These are phyloP conservation scores for Verbena officinalis DNA, from an alignment of 257 asterid species.

Conservation along the genomic window DNA sequence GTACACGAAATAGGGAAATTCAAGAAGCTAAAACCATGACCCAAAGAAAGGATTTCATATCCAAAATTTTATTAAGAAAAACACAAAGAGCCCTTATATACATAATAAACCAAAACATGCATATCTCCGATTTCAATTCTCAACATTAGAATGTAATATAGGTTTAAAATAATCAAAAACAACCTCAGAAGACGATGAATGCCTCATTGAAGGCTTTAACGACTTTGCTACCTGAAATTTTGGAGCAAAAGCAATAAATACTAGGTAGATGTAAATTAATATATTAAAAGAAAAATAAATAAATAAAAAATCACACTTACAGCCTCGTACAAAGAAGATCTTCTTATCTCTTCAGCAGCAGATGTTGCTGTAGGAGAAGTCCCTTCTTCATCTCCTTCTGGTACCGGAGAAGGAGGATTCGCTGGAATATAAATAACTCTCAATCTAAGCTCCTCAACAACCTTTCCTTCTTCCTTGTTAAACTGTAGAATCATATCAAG, in stretches of 20 bases:
- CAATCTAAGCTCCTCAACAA: slow-evolving; percentile 68
- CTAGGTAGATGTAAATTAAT: neutral
- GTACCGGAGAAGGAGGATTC: slow-evolving; percentile 93
- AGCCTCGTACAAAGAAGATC: slow-evolving; percentile 48
- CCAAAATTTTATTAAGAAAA: no score
- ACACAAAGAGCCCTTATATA: no score
- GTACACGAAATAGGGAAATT: no score
- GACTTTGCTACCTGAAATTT: no score
- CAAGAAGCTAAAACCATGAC: no score
- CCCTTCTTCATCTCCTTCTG: slow-evolving; percentile 93
- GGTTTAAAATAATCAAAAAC: no score
- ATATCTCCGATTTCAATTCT: no score
- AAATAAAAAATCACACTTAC: slow-evolving; percentile 44
- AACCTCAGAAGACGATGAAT: no score
- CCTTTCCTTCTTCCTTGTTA: slow-evolving; percentile 61
- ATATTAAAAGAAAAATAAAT: neutral
- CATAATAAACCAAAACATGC: no score
- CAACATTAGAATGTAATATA: no score
- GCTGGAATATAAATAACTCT: slow-evolving; percentile 84
- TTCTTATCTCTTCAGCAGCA: slow-evolving; percentile 59
- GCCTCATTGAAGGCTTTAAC: no score
- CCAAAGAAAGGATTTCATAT: no score
- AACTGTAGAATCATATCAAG: slow-evolving; percentile 43
- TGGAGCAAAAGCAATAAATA: neutral
- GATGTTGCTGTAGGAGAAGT: slow-evolving; percentile 67